phyloP scores from a whole-genome alignment of 1,139 yeast species.

The Diutina rugosa region DNA sequence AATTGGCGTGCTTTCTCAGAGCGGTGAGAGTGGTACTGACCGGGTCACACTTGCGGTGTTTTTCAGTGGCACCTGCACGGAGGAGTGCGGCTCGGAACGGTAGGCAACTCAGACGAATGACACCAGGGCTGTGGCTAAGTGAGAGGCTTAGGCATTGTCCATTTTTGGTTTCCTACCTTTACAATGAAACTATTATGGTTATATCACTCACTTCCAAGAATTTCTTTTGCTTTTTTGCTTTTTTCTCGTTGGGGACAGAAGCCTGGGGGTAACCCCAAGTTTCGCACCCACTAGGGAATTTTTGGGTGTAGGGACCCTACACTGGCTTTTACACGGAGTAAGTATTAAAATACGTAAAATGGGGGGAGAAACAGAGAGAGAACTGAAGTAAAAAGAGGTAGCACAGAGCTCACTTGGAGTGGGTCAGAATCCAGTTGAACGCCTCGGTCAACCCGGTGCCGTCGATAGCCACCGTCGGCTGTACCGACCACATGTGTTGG shows the following conservation, averaged over 20 bases:
- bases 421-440: slow-evolving; percentile 60
- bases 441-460: slow-evolving; percentile 70
- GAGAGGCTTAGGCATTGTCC: too few relatives aligned
- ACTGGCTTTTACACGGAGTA: not conserved
- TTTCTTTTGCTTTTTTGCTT: too few relatives aligned
- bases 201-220: too few relatives aligned
- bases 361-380: not conserved
- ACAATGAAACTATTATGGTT: too few relatives aligned
- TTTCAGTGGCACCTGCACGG: not conserved
- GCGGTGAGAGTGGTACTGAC: not conserved
- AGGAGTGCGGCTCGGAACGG: not conserved
- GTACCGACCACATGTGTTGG: slow-evolving; percentile 60
- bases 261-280: too few relatives aligned
- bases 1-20: not conserved
- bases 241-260: too few relatives aligned
- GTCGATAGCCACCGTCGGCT: slow-evolving; percentile 63
- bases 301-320: too few relatives aligned
- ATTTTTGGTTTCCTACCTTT: too few relatives aligned
- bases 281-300: too few relatives aligned
- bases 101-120: not conserved
- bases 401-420: slow-evolving; percentile 21
- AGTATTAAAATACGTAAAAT: not conserved
- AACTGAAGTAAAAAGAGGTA: not conserved
- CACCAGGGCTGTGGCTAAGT: not conserved
- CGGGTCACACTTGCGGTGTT: not conserved